These are phyloP conservation scores for Pyrenula massariospora DNA, from an alignment of 495 filamentous ascomycete genomes.

Conservation along the genomic window DNA sequence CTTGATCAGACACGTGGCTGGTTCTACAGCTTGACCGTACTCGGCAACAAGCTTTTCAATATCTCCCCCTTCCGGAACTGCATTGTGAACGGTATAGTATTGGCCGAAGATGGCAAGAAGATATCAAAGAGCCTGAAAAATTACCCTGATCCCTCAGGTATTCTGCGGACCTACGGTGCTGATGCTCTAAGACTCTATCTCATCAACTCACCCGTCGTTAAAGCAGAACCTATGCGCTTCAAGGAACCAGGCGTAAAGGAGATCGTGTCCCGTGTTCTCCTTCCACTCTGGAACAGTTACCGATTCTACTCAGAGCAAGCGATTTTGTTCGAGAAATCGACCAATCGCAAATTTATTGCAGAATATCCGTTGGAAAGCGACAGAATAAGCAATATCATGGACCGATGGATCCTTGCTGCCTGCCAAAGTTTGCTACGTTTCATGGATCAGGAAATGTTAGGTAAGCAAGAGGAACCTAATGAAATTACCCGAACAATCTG, in stretches of 20 bases:
- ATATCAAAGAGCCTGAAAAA: conserved; percentile 99
- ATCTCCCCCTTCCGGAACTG: conserved; percentile 90
- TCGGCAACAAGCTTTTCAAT: conserved; percentile 85
- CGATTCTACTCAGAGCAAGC: conserved; percentile 97
- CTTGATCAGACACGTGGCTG: conserved; percentile 91
- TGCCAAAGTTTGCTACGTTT: conserved; percentile 89
- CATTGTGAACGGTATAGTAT: conserved; percentile 91
- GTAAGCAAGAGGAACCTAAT: no score
- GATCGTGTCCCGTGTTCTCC: conserved; percentile 82
- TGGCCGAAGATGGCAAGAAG: conserved; percentile 95
- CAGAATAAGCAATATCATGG: conserved; percentile 86
- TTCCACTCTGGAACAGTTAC: conserved; percentile 96
- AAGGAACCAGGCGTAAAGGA: conserved; percentile 92
- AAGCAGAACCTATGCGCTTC: conserved; percentile 83
- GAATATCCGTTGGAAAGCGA: conserved; percentile 41
- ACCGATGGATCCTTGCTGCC: conserved; percentile 87
- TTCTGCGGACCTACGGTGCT: conserved; percentile 84
- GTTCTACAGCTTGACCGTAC: conserved; percentile 90
- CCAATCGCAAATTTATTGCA: conserved; percentile 73
- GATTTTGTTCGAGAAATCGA: conserved; percentile 75
- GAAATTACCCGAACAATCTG: no score
- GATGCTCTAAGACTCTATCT: conserved; percentile 91
- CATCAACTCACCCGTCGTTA: conserved; percentile 94
- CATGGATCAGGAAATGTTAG: conserved; percentile 90
- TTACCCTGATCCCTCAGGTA: conserved; percentile 77